Percentiles rank a stretch among this genome's conserved stretches.
Evolutionary conservation across 2,329 filamentous ascomycete species (phyloP).

Genomic region (Ustulina deusta): DNA sequence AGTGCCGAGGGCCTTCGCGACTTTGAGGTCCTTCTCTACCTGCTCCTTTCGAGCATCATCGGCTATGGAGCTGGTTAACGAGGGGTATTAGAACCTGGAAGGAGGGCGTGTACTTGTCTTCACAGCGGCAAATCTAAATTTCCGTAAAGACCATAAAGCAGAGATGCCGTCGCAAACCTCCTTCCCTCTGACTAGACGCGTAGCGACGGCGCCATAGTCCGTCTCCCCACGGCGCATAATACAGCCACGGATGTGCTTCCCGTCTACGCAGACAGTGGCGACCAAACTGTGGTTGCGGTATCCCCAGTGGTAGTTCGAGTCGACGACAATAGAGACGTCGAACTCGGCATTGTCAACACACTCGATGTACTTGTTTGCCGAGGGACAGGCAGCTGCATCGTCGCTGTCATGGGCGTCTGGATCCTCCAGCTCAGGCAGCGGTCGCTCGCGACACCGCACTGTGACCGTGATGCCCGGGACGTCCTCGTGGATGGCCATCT

Average conservation of each 20-base stretch:
- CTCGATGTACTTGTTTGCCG: conserved; percentile 49
- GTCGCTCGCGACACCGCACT: conserved; percentile 39
- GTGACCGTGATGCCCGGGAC: conserved; percentile 45
- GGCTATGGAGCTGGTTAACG: conserved; percentile 35
- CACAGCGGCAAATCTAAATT: conserved; percentile 47
- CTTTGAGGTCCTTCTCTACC: conserved; percentile 44
- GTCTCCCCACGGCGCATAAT: conserved; percentile 1
- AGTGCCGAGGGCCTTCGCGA: conserved; percentile 44
- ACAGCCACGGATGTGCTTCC: conserved; percentile 23
- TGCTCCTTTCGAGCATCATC: conserved; percentile 45
- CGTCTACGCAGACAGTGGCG: conserved; percentile 44
- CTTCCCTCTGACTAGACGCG: conserved; percentile 10
- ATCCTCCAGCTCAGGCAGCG: conserved; percentile 46
- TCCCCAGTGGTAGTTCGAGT: conserved; percentile 45
- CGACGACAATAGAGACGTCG: conserved; percentile 38
- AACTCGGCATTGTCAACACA: conserved; percentile 47
- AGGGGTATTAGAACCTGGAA: background rate
- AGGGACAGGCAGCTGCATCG: conserved; percentile 16
- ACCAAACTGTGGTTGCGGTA: conserved; percentile 42
- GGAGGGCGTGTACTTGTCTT: conserved; percentile 41
- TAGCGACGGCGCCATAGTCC: background rate
- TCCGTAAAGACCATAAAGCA: conserved; percentile 31
- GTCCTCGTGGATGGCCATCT: conserved; percentile 47
- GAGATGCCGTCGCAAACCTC: background rate
- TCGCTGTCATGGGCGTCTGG: conserved; percentile 38